phyloP scores from a whole-genome alignment of 345 rosid genomes.

The Excoecaria agallocha region DNA sequence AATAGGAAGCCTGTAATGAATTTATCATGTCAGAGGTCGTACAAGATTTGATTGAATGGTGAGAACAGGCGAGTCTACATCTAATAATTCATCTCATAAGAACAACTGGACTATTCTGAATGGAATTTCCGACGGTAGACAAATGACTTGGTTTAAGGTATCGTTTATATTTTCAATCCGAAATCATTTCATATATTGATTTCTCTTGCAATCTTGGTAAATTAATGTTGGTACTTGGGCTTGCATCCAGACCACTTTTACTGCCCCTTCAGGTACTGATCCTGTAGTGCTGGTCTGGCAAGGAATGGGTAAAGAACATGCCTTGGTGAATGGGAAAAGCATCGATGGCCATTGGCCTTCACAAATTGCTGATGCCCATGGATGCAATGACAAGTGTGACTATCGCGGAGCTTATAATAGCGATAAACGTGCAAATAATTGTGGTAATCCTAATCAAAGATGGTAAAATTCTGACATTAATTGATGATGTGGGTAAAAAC shows the following conservation, averaged over 20 bases:
- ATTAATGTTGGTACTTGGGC: not conserved
- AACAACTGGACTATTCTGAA: too few species aligned
- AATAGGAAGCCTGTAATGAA: not conserved
- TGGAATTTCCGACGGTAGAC: too few species aligned
- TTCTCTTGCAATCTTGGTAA: not conserved
- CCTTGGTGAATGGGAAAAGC: slow-evolving; percentile 6
- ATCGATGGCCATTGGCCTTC: slow-evolving; percentile 8
- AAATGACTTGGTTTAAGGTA: too few species aligned
- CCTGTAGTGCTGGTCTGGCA: slow-evolving; percentile 14
- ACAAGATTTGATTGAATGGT: slow-evolving; percentile 12
- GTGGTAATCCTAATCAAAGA: slow-evolving; percentile 12
- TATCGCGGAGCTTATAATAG: not conserved
- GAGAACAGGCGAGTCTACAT: not conserved
- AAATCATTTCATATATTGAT: too few species aligned
- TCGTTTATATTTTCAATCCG: too few species aligned
- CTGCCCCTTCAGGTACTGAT: slow-evolving; percentile 10
- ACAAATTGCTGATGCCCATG: not conserved
- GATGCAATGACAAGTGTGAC: not conserved
- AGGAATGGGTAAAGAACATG: slow-evolving; percentile 14
- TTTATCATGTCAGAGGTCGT: not conserved
- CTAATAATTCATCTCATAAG: too few species aligned
- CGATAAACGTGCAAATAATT: not conserved
- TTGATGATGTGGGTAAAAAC: not conserved
- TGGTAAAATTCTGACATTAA: not conserved
- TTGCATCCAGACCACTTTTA: slow-evolving; percentile 6